Evolutionary conservation across 2,329 filamentous ascomycete species (phyloP), one percentile per base, ranked within the genome.

Genomic region (Penicillium sp.): DNA sequence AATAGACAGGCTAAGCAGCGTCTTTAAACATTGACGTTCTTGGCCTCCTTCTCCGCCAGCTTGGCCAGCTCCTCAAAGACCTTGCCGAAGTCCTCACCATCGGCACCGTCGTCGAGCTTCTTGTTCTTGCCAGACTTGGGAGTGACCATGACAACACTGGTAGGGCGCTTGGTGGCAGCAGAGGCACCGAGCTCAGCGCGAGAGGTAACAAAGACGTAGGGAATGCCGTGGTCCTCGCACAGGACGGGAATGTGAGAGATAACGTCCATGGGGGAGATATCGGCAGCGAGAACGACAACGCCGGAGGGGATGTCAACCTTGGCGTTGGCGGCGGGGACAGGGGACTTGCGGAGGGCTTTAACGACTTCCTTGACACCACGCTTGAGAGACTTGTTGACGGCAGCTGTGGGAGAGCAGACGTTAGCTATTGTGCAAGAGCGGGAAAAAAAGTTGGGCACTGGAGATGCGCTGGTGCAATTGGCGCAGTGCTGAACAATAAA

Each of bases 321-420:
- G 73, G 85, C 81, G 65, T 86, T 84, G 60, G 87, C 84, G n/a
- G 87, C 85, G 58, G 87, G 85, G 68, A 86, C 78, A 58, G 90
- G 84, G 14, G 92, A 94, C 82, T 98, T 98, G 82, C 95, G 92
- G 70, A 99, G 90, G 36, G 93, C 90, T 83, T 99, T 99, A 81
- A 98, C 93, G 74, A 96, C 94, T 82, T 99, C 95, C 81, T 99
- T 99, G 67, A 99, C 95, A 74, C 95, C 95, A 74, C 95, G 93
- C 83, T 96, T 96, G 74, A 99, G 90, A 60, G 91, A 90, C 81
- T 96, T 96, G 81, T 92, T 87, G 81, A 96, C 96, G 70, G 95
- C 93, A 69, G 94, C 95, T 98, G 78, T 52, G 59, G 22, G 31
- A 22, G 39, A 37, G 1, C n/a, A 19, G 35, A 31, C 24, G 54